Percentiles rank a stretch among this genome's conserved stretches.
Evolutionary conservation across 371 early-diverging fungal genomes (phyloP).

Genomic region (Syncephalastrum contaminatum): DNA sequence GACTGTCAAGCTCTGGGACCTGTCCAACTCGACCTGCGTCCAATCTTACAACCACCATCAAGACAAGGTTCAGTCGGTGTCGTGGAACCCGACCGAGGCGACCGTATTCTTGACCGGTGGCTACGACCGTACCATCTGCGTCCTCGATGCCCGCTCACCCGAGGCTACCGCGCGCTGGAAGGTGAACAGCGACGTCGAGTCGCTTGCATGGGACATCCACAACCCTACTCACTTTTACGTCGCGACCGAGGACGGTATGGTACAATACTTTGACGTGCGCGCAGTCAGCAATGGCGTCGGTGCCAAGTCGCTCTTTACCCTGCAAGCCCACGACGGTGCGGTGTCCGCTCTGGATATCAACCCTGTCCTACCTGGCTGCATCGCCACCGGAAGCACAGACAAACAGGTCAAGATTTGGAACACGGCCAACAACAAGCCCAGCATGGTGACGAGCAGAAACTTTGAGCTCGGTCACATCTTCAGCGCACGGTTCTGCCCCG

Average conservation of each 20-base stretch:
- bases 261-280: constrained; percentile 88
- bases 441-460: constrained; percentile 79
- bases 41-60: constrained; percentile 83
- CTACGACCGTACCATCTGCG: constrained; percentile 83
- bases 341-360: constrained; percentile 87
- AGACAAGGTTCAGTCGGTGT: constrained; percentile 85
- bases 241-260: constrained; percentile 85
- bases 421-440: constrained; percentile 69
- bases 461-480: constrained; percentile 89
- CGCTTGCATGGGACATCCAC: constrained; percentile 87
- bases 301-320: constrained; percentile 71
- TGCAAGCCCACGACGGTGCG: constrained; percentile 92
- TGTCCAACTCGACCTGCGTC: constrained; percentile 66
- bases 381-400: constrained; percentile 94
- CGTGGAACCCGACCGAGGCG: constrained; percentile 88
- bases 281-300: constrained; percentile 30
- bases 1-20: constrained; percentile 97
- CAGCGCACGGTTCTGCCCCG: constrained; percentile 81
- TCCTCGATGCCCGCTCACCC: constrained; percentile 87
- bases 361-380: constrained; percentile 67
- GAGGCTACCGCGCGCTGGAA: constrained; percentile 58
- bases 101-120: constrained; percentile 87
- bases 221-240: constrained; percentile 74
- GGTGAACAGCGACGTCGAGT: constrained; percentile 88
- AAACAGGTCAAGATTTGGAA: constrained; percentile 93